A percentile compares a stretch with the other conserved stretches of the same genome.
Conservation (phyloP, 176 grass and related monocot species). For the Dactylis glomerata region DNA sequence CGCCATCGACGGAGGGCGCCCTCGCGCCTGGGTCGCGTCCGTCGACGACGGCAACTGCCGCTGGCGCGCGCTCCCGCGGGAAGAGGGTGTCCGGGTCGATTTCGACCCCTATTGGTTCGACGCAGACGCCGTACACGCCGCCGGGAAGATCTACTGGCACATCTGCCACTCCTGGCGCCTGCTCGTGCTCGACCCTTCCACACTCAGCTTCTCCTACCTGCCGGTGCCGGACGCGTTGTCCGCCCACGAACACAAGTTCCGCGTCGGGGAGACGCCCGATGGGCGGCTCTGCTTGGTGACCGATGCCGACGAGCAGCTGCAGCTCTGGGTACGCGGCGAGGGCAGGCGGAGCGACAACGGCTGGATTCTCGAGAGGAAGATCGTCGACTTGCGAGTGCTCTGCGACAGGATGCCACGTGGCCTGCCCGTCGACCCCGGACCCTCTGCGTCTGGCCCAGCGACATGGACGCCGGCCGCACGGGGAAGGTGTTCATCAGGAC, state of each 20-base stretch:
- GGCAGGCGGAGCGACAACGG: not conserved
- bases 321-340: not conserved
- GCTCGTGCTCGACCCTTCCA: not conserved
- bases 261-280: not conserved
- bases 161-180: not conserved
- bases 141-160: conserved; percentile 4
- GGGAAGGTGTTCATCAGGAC: conserved; percentile 19
- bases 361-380: conserved; percentile 22
- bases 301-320: not conserved
- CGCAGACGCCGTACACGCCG: not conserved
- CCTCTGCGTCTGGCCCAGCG: not conserved
- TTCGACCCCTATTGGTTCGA: conserved; percentile 14
- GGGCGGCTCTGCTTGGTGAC: not conserved
- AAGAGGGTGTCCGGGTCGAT: not conserved
- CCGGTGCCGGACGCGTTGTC: not conserved
- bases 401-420: not conserved
- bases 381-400: not conserved
- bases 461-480: conserved; percentile 12
- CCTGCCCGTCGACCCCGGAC: not conserved
- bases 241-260: not conserved
- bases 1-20: conserved; percentile 1
- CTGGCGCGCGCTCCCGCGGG: conserved; percentile 7
- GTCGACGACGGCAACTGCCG: not conserved
- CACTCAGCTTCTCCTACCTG: not conserved
- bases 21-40: conserved; percentile 12